Conservation (phyloP, 495 filamentous ascomycete genomes). For the Aspergillus olivimuriae region DNA sequence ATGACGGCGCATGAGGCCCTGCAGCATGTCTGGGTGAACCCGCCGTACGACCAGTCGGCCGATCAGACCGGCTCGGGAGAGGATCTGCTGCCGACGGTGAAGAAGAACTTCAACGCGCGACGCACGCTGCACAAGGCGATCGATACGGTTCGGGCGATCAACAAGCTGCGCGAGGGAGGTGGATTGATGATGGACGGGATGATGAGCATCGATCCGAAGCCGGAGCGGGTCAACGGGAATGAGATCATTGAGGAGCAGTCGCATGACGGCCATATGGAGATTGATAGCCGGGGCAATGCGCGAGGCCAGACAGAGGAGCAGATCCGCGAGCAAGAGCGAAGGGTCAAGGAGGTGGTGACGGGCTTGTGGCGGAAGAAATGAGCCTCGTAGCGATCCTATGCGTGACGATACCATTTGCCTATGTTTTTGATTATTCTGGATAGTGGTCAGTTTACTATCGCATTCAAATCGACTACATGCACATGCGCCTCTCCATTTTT, state of each 20-base stretch:
- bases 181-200: conserved; percentile 76
- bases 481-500: too few species aligned
- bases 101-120: conserved; percentile 98
- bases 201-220: conserved; percentile 57
- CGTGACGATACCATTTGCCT: not conserved
- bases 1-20: conserved; percentile 96
- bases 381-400: not conserved
- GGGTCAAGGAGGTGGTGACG: conserved; percentile 53
- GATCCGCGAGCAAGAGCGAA: conserved; percentile 55
- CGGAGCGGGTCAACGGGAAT: conserved; percentile 42
- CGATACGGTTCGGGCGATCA: conserved; percentile 96
- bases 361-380: conserved; percentile 48
- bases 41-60: conserved; percentile 27
- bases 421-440: too few species aligned
- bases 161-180: conserved; percentile 85
- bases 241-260: conserved; percentile 33
- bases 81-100: conserved; percentile 85
- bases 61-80: conserved; percentile 40
- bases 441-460: too few species aligned
- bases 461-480: too few species aligned
- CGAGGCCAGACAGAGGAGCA: conserved; percentile 59
- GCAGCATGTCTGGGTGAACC: conserved; percentile 79
- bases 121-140: conserved; percentile 93
- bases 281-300: conserved; percentile 53
- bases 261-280: conserved; percentile 35